phyloP scores from a whole-genome alignment of 2,329 filamentous ascomycete genomes.

The Calonectria fujianensis region DNA sequence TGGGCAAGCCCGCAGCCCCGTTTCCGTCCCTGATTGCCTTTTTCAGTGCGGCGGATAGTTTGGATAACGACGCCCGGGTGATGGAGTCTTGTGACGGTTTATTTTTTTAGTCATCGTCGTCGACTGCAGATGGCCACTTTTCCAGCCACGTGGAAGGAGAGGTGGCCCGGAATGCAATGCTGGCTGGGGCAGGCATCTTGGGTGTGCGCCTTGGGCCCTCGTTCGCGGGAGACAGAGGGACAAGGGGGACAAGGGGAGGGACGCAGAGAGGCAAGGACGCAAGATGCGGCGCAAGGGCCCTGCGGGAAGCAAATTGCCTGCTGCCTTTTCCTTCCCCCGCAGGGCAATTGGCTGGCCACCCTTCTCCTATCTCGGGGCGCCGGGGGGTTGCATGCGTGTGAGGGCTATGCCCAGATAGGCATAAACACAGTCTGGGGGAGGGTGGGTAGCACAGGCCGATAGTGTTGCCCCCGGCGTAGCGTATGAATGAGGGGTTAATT shows the following conservation, averaged over 20 bases:
- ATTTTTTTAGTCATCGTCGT: constrained; percentile 23
- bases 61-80: constrained; percentile 26
- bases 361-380: constrained; percentile 25
- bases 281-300: constrained; percentile 3
- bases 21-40: constrained; percentile 12
- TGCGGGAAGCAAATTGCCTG: constrained; percentile 11
- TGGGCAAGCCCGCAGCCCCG: constrained; percentile 12
- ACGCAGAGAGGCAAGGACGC: too few relatives aligned
- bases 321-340: constrained; percentile 3
- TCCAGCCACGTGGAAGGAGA: constrained; percentile 20
- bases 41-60: constrained; percentile 16
- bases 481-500: constrained; percentile 31
- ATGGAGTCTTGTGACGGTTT: constrained; percentile 23
- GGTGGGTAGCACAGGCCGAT: constrained; percentile 32
- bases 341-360: constrained; percentile 18
- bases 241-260: too few relatives aligned
- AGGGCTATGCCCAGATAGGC: constrained; percentile 17
- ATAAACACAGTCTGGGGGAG: constrained; percentile 19
- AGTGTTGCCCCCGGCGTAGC: constrained; percentile 24
- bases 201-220: too few relatives aligned
- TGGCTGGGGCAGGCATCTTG: constrained; percentile 14
- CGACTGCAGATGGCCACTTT: constrained; percentile 25
- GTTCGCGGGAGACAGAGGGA: neutral
- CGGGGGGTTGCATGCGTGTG: constrained; percentile 18
- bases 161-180: constrained; percentile 7